These are phyloP conservation scores for Leccinum angustisporum DNA, from an alignment of 1,284 basidiomycete genomes.

Conservation along the genomic window DNA sequence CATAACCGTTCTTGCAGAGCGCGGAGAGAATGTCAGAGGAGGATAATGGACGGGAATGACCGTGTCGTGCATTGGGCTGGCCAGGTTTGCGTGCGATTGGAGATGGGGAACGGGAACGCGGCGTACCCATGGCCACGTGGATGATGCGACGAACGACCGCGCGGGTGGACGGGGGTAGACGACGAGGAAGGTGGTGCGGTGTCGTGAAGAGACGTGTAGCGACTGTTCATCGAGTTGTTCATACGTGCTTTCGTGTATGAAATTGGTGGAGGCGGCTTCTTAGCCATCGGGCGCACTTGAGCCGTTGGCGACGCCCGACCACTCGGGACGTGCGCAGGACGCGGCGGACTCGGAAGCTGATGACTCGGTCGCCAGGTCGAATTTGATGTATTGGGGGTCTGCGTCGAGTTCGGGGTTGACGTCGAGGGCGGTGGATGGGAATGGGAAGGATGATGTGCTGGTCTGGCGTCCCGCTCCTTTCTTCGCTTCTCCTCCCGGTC, in stretches of 20 bases:
- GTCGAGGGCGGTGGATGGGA: conserved; percentile 19
- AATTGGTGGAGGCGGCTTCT: conserved; percentile 26
- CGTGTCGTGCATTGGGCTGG: conserved; percentile 32
- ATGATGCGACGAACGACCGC: conserved; percentile 25
- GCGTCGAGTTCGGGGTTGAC: conserved; percentile 30
- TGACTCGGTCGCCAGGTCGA: conserved; percentile 26
- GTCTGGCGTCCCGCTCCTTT: conserved; percentile 37
- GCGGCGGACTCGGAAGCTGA: conserved; percentile 28
- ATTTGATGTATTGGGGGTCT: conserved; percentile 29
- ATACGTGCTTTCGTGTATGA: conserved; percentile 23
- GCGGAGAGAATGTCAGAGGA: conserved; percentile 53
- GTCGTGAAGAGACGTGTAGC: conserved; percentile 25
- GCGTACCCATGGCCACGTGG: conserved; percentile 17
- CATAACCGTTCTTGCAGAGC: conserved; percentile 59
- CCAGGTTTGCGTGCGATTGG: conserved; percentile 44
- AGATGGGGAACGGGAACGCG: conserved; percentile 47
- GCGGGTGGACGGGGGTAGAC: conserved; percentile 31
- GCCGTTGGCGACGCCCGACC: conserved; percentile 31
- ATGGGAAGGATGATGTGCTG: conserved; percentile 13
- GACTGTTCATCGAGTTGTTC: conserved; percentile 26
- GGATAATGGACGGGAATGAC: conserved; percentile 41
- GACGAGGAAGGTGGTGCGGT: conserved; percentile 27
- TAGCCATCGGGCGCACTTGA: conserved; percentile 34
- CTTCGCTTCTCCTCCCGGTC: conserved; percentile 51
- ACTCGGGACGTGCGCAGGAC: conserved; percentile 27